Evolutionary conservation across 2,329 filamentous ascomycete species (phyloP).

Genomic region (Neospermospora avenae): DNA sequence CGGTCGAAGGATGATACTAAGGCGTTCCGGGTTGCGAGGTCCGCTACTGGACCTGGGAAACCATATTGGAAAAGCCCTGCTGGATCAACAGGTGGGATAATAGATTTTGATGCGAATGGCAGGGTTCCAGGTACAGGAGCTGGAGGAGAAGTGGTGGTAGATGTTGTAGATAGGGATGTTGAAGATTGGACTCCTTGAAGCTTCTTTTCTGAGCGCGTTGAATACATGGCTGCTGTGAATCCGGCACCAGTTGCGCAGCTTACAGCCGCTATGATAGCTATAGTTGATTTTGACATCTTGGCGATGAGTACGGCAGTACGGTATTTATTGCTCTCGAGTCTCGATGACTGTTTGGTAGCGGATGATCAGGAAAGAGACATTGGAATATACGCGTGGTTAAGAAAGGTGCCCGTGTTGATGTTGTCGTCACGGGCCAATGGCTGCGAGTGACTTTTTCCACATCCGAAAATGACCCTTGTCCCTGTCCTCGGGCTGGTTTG

Average conservation of each 20-base stretch:
- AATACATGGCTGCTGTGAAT: slow-evolving; percentile 65
- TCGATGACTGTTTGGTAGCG: slow-evolving; percentile 7
- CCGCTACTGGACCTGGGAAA: slow-evolving; percentile 86
- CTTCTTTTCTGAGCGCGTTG: slow-evolving; percentile 51
- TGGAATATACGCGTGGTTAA: slow-evolving; percentile 23
- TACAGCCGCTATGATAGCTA: slow-evolving; percentile 72
- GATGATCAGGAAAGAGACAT: slow-evolving; percentile 26
- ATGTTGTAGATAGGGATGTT: slow-evolving; percentile 27
- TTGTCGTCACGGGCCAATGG: slow-evolving; percentile 18
- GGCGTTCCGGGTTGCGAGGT: slow-evolving; percentile 72
- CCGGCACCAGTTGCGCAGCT: slow-evolving; percentile 75
- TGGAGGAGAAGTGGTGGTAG: slow-evolving; percentile 27
- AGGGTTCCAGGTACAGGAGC: slow-evolving; percentile 32
- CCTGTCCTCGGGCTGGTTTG: slow-evolving; percentile 3
- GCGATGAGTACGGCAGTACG: slow-evolving; percentile 5
- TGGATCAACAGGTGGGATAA: slow-evolving; percentile 62
- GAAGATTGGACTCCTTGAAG: slow-evolving; percentile 32
- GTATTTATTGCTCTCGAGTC: slow-evolving; percentile 24
- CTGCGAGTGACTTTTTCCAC: background rate
- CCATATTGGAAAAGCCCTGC: slow-evolving; percentile 79
- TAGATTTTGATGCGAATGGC: slow-evolving; percentile 27
- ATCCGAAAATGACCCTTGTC: background rate
- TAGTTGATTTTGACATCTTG: slow-evolving; percentile 74
- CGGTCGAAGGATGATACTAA: slow-evolving; percentile 89
- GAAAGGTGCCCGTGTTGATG: no score